Evolutionary conservation across 495 filamentous ascomycete genomes (phyloP).

Genomic region (Tuber calosporum): DNA sequence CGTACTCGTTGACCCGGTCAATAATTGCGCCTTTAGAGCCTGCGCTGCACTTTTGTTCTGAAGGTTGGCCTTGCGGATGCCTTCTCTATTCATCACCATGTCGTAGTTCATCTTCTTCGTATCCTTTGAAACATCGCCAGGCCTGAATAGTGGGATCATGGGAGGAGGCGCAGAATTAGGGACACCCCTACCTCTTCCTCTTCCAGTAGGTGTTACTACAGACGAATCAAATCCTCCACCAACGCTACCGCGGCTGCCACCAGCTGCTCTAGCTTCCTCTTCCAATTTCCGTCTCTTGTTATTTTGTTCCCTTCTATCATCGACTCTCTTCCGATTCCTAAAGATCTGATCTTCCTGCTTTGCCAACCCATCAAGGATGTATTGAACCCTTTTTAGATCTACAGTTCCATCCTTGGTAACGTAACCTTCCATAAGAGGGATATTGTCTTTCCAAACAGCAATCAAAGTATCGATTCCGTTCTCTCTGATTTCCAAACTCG

Average conservation of each 20-base stretch:
- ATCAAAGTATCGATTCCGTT: slow-evolving; percentile 94
- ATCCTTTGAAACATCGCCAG: slow-evolving; percentile 56
- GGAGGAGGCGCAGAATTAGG: slow-evolving; percentile 40
- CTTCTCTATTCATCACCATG: slow-evolving; percentile 73
- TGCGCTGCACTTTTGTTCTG: slow-evolving; percentile 94
- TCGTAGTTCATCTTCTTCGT: slow-evolving; percentile 64
- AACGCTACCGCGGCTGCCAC: slow-evolving; percentile 37
- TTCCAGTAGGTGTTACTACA: slow-evolving; percentile 27
- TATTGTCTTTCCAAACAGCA: slow-evolving; percentile 88
- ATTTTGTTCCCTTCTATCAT: slow-evolving; percentile 69
- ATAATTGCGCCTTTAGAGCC: slow-evolving; percentile 72
- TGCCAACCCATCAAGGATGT: slow-evolving; percentile 78
- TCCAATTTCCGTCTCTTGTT: slow-evolving; percentile 56
- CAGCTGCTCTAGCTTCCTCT: slow-evolving; percentile 37
- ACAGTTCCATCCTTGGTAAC: slow-evolving; percentile 91
- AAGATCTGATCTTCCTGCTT: slow-evolving; percentile 97
- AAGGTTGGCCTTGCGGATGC: slow-evolving; percentile 66
- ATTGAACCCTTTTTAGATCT: slow-evolving; percentile 75
- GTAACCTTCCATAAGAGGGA: slow-evolving; percentile 87
- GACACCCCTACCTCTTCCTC: slow-evolving; percentile 28
- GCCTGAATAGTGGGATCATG: slow-evolving; percentile 54
- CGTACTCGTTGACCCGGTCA: slow-evolving; percentile 43
- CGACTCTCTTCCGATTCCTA: slow-evolving; percentile 66
- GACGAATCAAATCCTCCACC: slow-evolving; percentile 19
- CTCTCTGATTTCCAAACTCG: slow-evolving; percentile 92